Percentiles rank a stretch among this genome's conserved stretches.
These are phyloP conservation scores for Stromatinia cepivora DNA, from an alignment of 2,329 filamentous ascomycete species.

Conservation along the genomic window DNA sequence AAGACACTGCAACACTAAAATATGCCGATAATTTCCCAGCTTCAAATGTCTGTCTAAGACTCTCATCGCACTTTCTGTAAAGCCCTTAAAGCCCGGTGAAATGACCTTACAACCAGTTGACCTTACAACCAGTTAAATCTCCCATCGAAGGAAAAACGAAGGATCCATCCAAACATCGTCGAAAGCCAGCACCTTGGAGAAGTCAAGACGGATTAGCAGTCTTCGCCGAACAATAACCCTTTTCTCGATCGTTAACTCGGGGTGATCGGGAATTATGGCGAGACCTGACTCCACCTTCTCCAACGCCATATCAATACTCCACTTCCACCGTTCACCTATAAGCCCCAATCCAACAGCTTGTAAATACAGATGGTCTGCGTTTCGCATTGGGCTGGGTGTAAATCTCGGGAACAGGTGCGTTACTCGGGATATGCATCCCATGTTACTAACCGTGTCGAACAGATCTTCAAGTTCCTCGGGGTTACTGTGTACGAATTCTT, in stretches of 20 bases:
- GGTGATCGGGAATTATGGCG: neutral
- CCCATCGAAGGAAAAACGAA: too few species aligned
- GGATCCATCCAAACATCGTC: too few species aligned
- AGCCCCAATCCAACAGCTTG: neutral
- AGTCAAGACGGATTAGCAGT: neutral
- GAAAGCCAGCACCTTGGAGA: neutral
- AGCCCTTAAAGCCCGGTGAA: too few species aligned
- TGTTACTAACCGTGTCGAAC: neutral
- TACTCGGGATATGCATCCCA: neutral
- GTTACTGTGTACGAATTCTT: neutral
- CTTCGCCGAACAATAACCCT: neutral
- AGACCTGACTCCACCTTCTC: neutral
- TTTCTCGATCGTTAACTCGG: neutral
- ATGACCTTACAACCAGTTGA: too few species aligned
- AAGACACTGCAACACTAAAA: too few species aligned
- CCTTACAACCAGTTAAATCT: too few species aligned
- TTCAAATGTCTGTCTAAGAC: too few species aligned
- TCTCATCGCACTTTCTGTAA: too few species aligned
- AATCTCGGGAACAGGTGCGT: neutral
- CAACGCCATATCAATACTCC: neutral
- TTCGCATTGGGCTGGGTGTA: too few species aligned
- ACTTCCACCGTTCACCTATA: neutral
- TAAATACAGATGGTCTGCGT: neutral
- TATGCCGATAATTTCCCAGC: too few species aligned
- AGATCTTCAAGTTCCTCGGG: neutral